Evolutionary conservation across 2,329 filamentous ascomycete species (phyloP).

Genomic region (Pseudogymnoascus sp.): DNA sequence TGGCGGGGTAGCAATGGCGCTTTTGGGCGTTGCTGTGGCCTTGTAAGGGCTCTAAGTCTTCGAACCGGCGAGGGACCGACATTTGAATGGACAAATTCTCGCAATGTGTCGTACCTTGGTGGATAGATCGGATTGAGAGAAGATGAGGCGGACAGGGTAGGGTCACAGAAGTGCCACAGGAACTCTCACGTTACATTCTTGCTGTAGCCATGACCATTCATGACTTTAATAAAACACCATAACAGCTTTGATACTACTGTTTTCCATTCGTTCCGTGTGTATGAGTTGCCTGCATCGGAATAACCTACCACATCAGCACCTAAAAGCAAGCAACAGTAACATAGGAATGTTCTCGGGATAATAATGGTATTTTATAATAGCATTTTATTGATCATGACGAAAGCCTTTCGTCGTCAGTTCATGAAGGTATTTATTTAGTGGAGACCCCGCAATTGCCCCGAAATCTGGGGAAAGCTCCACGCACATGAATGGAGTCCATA

Average conservation of each 20-base stretch:
- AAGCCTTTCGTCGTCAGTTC: not conserved
- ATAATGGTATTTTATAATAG: not conserved
- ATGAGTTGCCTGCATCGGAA: not conserved
- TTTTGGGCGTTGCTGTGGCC: slow-evolving; percentile 6
- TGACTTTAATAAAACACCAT: slow-evolving; percentile 7
- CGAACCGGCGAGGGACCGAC: not conserved
- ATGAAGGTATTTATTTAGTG: not conserved
- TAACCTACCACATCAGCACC: not conserved
- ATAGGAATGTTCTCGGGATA: not conserved
- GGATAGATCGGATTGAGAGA: not conserved
- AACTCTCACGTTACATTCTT: not conserved
- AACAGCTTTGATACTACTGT: not conserved
- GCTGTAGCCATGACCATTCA: not conserved
- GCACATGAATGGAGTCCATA: not conserved
- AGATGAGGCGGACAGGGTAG: not conserved
- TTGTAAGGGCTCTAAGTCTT: not conserved
- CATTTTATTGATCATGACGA: not conserved
- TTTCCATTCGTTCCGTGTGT: not conserved
- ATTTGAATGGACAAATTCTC: not conserved
- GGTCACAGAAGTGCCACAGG: not conserved
- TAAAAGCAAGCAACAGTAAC: not conserved
- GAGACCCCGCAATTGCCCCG: slow-evolving; percentile 6
- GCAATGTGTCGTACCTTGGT: not conserved
- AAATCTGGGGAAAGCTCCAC: slow-evolving; percentile 10
- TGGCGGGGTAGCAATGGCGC: not conserved